phyloP scores from a whole-genome alignment of 1,284 basidiomycete genomes.

The Psilocybe mexicana region DNA sequence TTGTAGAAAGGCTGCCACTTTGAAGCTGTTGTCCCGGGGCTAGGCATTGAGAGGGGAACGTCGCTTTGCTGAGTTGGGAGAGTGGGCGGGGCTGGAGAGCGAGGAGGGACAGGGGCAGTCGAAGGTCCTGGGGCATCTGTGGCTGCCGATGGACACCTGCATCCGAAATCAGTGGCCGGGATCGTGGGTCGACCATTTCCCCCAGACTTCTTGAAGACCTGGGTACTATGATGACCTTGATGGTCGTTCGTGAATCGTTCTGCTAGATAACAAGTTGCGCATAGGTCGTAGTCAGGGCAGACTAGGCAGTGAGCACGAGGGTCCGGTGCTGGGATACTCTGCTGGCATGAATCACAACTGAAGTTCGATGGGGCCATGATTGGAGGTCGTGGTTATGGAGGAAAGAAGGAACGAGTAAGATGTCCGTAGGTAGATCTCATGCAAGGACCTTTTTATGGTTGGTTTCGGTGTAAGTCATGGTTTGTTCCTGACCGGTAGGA shows the following conservation, averaged over 20 bases:
- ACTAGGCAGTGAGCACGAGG: constrained; percentile 10
- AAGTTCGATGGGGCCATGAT: background rate
- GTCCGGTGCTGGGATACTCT: constrained; percentile 3
- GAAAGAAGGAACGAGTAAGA: too few species aligned
- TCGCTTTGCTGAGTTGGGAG: background rate
- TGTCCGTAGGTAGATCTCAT: too few species aligned
- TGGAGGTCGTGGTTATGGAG: too few species aligned
- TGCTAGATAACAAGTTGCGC: constrained; percentile 10
- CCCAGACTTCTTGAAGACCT: constrained; percentile 9
- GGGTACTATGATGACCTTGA: constrained; percentile 1
- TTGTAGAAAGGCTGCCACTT: constrained; percentile 13
- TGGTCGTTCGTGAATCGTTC: constrained; percentile 9
- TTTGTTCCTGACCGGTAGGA: too few species aligned
- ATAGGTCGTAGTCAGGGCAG: constrained; percentile 14
- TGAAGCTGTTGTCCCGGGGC: background rate
- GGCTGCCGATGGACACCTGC: too few species aligned
- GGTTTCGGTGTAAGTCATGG: too few species aligned
- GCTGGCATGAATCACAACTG: constrained; percentile 11
- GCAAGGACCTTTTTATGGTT: too few species aligned
- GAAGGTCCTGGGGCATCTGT: background rate
- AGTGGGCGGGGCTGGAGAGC: background rate
- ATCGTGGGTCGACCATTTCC: background rate
- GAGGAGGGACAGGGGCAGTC: background rate
- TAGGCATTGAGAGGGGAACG: background rate
- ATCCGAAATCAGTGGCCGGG: background rate